Conservation (phyloP, 2,329 filamentous ascomycete genomes). For the Aaosphaeria pasadenensis region DNA sequence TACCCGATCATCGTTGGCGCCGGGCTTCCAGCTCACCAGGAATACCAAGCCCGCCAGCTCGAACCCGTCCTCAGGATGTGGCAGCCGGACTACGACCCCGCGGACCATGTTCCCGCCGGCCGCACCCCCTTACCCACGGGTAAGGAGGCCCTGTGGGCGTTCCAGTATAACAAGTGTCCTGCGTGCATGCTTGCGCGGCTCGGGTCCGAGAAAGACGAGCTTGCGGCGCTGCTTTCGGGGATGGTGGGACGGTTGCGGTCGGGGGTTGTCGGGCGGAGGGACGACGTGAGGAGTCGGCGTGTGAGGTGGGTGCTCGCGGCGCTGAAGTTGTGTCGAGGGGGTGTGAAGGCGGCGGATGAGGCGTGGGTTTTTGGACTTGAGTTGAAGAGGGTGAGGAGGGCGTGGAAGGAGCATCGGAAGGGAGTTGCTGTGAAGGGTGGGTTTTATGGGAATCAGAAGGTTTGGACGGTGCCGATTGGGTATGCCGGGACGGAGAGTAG, state of each 20-base stretch:
- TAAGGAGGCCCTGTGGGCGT: constrained; percentile 13
- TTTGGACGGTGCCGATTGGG: too few relatives aligned
- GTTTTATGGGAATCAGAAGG: constrained; percentile 3
- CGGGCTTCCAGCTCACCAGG: constrained; percentile 12
- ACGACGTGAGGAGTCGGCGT: constrained; percentile 15
- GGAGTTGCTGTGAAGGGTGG: neutral
- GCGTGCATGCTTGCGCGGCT: constrained; percentile 31
- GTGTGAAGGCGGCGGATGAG: constrained; percentile 6
- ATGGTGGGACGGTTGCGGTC: constrained; percentile 17
- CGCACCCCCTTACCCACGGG: constrained; percentile 2
- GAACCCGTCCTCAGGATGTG: constrained; percentile 30
- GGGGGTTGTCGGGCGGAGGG: constrained; percentile 3
- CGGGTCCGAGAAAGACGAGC: constrained; percentile 17
- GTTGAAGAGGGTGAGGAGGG: constrained; percentile 5
- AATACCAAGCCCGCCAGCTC: constrained; percentile 17
- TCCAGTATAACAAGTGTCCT: constrained; percentile 19
- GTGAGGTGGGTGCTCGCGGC: constrained; percentile 23
- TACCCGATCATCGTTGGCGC: constrained; percentile 21
- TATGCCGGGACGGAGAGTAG: too few relatives aligned
- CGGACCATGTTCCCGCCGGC: constrained; percentile 11
- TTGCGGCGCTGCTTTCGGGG: constrained; percentile 23
- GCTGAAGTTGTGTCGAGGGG: constrained; percentile 10
- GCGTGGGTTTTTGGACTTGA: constrained; percentile 20
- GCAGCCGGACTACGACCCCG: constrained; percentile 11
- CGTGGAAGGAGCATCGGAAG: neutral